Percentiles rank a stretch among this genome's conserved stretches.
Conservation (phyloP, 805 yeast genomes). For the Barnettozyma siamensis region DNA sequence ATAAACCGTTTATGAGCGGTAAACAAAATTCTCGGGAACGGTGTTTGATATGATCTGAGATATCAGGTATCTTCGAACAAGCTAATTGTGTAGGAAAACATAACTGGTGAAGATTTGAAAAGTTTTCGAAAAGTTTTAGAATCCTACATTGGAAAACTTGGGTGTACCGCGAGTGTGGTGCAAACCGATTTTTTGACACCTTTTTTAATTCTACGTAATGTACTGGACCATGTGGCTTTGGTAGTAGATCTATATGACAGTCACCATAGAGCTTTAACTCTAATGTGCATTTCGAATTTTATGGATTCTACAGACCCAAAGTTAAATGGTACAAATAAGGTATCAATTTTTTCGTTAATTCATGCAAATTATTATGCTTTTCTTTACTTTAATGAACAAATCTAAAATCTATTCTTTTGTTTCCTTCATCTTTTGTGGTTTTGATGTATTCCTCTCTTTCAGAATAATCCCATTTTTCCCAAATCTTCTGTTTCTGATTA, state of each 20-base stretch:
- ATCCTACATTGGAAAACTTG: not conserved
- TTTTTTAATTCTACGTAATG: not conserved
- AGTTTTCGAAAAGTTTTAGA: too few relatives aligned
- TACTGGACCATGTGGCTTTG: too few relatives aligned
- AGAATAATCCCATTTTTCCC: conserved; percentile 45
- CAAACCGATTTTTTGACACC: not conserved
- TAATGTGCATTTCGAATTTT: too few relatives aligned
- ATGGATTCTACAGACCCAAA: too few relatives aligned
- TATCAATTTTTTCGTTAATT: not conserved
- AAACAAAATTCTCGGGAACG: too few relatives aligned
- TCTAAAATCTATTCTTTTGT: conserved; percentile 50
- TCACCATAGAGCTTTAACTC: too few relatives aligned
- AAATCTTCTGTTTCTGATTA: conserved; percentile 35
- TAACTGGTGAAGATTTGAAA: not conserved
- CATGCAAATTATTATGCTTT: not conserved
- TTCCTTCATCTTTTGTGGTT: conserved; percentile 48
- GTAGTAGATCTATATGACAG: too few relatives aligned
- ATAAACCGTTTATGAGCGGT: not conserved
- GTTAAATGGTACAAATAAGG: too few relatives aligned
- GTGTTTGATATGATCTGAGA: too few relatives aligned
- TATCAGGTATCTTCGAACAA: too few relatives aligned
- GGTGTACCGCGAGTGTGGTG: not conserved
- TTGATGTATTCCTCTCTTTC: conserved; percentile 44
- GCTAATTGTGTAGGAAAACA: too few relatives aligned
- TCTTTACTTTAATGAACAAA: conserved; percentile 19